Conservation (phyloP, 352 stramenopile species). For the Pythium aristosporum region DNA sequence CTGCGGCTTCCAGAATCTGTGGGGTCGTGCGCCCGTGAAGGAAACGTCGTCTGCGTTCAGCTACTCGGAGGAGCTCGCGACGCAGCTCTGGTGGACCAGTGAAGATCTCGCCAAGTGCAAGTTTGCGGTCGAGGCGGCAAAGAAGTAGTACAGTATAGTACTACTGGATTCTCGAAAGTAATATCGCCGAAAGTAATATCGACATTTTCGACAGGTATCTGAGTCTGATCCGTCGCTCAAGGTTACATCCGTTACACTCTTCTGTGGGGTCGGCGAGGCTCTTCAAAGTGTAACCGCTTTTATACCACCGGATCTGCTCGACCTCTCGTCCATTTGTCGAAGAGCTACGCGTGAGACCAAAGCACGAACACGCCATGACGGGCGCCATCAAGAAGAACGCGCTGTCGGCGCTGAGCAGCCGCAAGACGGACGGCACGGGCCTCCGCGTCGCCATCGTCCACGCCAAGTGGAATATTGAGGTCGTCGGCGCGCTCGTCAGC, state of each 20-base stretch:
- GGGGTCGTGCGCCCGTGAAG: constrained; percentile 10
- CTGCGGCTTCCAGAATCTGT: constrained; percentile 23
- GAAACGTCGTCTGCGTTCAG: constrained; percentile 21
- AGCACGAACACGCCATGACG: constrained; percentile 11
- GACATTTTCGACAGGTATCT: constrained; percentile 7
- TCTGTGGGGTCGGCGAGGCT: not conserved
- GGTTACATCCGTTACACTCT: constrained; percentile 2
- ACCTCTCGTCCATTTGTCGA: not conserved
- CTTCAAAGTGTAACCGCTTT: constrained; percentile 7
- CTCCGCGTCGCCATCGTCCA: constrained; percentile 83
- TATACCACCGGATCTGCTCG: not conserved
- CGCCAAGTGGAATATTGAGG: constrained; percentile 85
- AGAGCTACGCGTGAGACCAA: constrained; percentile 2
- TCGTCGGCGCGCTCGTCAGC: constrained; percentile 69
- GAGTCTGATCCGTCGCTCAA: not conserved
- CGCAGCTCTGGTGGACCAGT: constrained; percentile 24
- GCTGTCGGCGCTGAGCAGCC: constrained; percentile 62
- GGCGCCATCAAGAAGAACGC: constrained; percentile 77
- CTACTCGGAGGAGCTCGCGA: constrained; percentile 25
- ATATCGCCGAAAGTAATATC: not conserved
- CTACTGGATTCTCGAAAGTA: not conserved
- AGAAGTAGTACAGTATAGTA: not conserved
- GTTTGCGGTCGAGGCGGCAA: constrained; percentile 12
- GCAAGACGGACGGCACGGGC: constrained; percentile 74
- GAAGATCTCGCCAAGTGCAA: constrained; percentile 24